Evolutionary conservation across 352 stramenopile species (phyloP).

Genomic region (Salisapilia sapeloensis): DNA sequence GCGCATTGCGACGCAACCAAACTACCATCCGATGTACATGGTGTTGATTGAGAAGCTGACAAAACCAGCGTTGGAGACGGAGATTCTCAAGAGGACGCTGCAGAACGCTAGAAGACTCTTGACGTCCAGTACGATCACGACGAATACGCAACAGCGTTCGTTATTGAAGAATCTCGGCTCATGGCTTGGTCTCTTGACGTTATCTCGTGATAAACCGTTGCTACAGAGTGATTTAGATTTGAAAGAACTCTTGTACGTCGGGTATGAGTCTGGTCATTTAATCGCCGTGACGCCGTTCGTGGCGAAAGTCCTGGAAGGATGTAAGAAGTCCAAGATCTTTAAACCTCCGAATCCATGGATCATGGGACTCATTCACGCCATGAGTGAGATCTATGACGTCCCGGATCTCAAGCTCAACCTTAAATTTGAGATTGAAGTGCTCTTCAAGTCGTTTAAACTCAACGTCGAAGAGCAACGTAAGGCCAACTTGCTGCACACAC

Average conservation of each 20-base stretch:
- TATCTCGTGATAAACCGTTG: constrained; percentile 95
- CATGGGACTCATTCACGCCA: constrained; percentile 97
- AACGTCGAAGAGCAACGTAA: constrained; percentile 94
- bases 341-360: constrained; percentile 98
- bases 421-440: constrained; percentile 99
- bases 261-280: constrained; percentile 90
- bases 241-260: constrained; percentile 96
- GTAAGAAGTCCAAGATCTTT: constrained; percentile 96
- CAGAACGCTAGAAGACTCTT: constrained; percentile 93
- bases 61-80: constrained; percentile 80
- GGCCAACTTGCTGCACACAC: constrained; percentile 79
- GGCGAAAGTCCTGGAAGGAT: constrained; percentile 96
- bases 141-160: constrained; percentile 93
- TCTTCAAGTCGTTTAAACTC: constrained; percentile 98
- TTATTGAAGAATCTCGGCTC: constrained; percentile 98
- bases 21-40: constrained; percentile 97
- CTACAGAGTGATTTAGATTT: constrained; percentile 96
- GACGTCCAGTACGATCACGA: constrained; percentile 95
- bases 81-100: constrained; percentile 92
- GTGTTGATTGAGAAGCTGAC: constrained; percentile 96
- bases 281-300: constrained; percentile 98
- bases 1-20: constrained; percentile 96
- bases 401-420: constrained; percentile 99
- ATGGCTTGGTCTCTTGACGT: constrained; percentile 96
- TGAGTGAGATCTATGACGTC: constrained; percentile 96